A percentile compares a stretch with the other conserved stretches of the same genome.
phyloP scores from a whole-genome alignment of 1,284 basidiomycete genomes.

The Fomitopsis betulina region DNA sequence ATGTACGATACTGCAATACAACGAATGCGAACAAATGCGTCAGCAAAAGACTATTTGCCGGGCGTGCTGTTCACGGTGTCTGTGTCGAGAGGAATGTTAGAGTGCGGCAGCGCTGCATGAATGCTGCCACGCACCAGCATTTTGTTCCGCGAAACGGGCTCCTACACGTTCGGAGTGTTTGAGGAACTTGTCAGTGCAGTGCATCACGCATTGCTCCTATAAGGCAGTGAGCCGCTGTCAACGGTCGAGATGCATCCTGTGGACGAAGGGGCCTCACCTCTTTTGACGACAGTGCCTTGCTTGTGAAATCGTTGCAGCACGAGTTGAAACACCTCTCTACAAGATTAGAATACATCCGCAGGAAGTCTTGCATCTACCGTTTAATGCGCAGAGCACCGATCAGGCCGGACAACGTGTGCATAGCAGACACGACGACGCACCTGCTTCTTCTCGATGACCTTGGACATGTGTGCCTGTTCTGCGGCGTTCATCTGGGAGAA shows the following conservation, averaged over 20 bases:
- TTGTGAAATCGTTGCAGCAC: constrained; percentile 96
- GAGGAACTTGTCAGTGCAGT: constrained; percentile 91
- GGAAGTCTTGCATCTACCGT: constrained; percentile 94
- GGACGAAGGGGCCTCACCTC: constrained; percentile 57
- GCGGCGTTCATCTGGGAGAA: constrained; percentile 80
- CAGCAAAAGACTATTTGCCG: constrained; percentile 8
- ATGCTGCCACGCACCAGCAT: constrained; percentile 63
- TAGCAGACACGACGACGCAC: constrained; percentile 35
- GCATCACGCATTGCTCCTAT: constrained; percentile 68
- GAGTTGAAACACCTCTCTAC: constrained; percentile 95
- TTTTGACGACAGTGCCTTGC: constrained; percentile 89
- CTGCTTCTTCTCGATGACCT: constrained; percentile 92
- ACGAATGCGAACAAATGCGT: not conserved
- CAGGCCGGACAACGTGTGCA: not conserved
- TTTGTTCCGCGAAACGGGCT: constrained; percentile 87
- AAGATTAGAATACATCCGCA: constrained; percentile 93
- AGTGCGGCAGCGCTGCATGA: not conserved
- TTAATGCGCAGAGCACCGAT: constrained; percentile 7
- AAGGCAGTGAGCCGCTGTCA: constrained; percentile 11
- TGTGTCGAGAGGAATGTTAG: constrained; percentile 11
- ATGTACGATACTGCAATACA: constrained; percentile 2
- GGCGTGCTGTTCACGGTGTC: constrained; percentile 28
- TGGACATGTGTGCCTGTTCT: constrained; percentile 89
- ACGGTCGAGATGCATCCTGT: not conserved
- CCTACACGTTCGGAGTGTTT: constrained; percentile 96